Evolutionary conservation across 2,329 filamentous ascomycete species (phyloP).

Genomic region (Davidsoniella eucalypti): DNA sequence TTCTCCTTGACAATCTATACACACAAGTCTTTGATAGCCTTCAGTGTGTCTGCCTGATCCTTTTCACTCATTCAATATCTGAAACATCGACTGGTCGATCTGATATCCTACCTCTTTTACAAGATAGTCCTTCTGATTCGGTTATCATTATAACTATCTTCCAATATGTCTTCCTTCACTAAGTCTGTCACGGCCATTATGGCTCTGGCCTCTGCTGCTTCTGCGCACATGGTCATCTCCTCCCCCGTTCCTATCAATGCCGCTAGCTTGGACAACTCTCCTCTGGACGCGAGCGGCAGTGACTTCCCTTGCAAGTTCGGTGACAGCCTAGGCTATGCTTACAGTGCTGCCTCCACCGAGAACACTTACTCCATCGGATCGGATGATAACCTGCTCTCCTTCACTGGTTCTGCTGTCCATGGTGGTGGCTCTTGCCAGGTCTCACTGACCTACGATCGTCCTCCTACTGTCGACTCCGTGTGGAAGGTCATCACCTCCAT

Average conservation of each 20-base stretch:
- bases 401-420: conserved; percentile 61
- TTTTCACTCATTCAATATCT: conserved; percentile 2
- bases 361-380: conserved; percentile 52
- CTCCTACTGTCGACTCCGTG: conserved; percentile 45
- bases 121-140: not conserved
- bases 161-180: conserved; percentile 15
- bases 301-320: conserved; percentile 74
- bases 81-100: conserved; percentile 4
- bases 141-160: not conserved
- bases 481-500: conserved; percentile 89
- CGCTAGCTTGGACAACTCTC: conserved; percentile 36
- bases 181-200: conserved; percentile 29
- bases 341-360: conserved; percentile 15
- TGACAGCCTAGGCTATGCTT: conserved; percentile 15
- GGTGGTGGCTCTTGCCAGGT: conserved; percentile 90
- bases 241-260: conserved; percentile 46
- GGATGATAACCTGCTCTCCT: conserved; percentile 37
- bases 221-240: conserved; percentile 62
- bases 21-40: conserved; percentile 8
- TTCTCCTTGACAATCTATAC: not conserved
- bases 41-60: conserved; percentile 6
- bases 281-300: conserved; percentile 40
- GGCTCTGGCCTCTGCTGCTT: conserved; percentile 42
- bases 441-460: conserved; percentile 61
- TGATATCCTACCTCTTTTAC: not conserved